Percentiles rank a stretch among this genome's conserved stretches.
Conservation (phyloP, 371 early-diverging fungal species). For the Saksenaea oblongispora region DNA sequence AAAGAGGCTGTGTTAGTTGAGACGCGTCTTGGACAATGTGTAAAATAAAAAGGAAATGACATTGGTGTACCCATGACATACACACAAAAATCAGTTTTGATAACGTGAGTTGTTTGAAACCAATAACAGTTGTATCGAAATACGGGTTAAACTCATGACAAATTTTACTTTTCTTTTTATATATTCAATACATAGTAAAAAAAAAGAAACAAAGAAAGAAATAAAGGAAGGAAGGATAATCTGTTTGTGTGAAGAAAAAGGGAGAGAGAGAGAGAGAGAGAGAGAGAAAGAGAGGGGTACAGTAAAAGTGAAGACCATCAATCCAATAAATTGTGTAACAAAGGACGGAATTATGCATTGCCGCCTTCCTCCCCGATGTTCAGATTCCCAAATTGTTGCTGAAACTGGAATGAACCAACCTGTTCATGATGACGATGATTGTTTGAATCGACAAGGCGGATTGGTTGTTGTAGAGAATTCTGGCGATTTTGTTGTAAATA, state of each 20-base stretch:
- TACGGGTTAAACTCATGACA: background rate
- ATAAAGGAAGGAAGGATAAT: background rate
- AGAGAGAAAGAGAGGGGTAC: too few species aligned
- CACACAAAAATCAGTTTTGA: background rate
- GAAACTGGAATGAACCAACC: conserved; percentile 18
- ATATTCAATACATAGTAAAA: background rate
- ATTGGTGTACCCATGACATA: too few species aligned
- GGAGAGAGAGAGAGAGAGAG: background rate
- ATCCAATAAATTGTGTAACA: background rate
- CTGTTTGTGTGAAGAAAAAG: too few species aligned
- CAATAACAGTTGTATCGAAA: too few species aligned
- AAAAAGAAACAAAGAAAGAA: background rate
- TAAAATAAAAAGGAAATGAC: too few species aligned
- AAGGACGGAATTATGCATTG: background rate
- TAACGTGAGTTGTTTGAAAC: too few species aligned
- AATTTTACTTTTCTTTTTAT: background rate
- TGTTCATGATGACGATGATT: conserved; percentile 5
- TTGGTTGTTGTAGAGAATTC: background rate
- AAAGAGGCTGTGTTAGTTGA: too few species aligned
- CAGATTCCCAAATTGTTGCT: conserved; percentile 29
- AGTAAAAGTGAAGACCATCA: too few species aligned
- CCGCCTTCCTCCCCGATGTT: conserved; percentile 13
- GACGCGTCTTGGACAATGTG: too few species aligned
- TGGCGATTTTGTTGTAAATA: conserved; percentile 1
- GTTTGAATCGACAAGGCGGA: background rate